Conservation (phyloP, 345 rosid genomes). For the Gossypium sturtianum region DNA sequence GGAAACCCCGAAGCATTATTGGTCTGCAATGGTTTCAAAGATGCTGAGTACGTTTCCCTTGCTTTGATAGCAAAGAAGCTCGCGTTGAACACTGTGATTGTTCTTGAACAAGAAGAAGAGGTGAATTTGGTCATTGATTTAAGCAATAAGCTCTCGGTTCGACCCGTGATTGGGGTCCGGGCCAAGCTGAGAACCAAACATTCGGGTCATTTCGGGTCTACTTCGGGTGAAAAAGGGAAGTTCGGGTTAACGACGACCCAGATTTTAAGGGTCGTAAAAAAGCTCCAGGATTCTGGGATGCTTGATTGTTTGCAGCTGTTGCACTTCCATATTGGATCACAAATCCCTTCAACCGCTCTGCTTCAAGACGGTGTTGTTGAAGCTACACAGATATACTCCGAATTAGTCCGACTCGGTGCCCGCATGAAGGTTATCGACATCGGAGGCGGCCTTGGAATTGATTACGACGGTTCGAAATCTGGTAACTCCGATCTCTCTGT, state of each 20-base stretch:
- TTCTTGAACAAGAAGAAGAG: slow-evolving; percentile 91
- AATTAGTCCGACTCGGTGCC: slow-evolving; percentile 88
- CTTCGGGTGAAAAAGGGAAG: slow-evolving; percentile 96
- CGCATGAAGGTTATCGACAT: slow-evolving; percentile 71
- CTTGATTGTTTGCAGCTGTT: slow-evolving; percentile 77
- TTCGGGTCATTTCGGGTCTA: slow-evolving; percentile 89
- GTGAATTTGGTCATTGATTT: slow-evolving; percentile 62
- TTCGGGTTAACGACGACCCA: slow-evolving; percentile 76
- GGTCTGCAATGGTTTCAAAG: slow-evolving; percentile 89
- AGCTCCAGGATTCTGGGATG: slow-evolving; percentile 61
- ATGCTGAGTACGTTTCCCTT: slow-evolving; percentile 67
- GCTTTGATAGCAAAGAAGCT: slow-evolving; percentile 77
- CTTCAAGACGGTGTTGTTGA: slow-evolving; percentile 73
- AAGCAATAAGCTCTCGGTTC: slow-evolving; percentile 53
- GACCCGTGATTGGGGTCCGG: slow-evolving; percentile 77
- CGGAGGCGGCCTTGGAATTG: slow-evolving; percentile 92
- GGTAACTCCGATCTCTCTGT: slow-evolving; percentile 80
- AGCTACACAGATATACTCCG: slow-evolving; percentile 89
- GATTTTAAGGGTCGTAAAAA: slow-evolving; percentile 66
- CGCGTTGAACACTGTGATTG: slow-evolving; percentile 69
- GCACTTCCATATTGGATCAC: slow-evolving; percentile 98
- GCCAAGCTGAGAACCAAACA: slow-evolving; percentile 90
- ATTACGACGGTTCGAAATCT: slow-evolving; percentile 91
- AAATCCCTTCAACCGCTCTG: slow-evolving; percentile 74
- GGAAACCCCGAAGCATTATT: slow-evolving; percentile 65